Percentiles rank a stretch among this genome's conserved stretches.
Conservation (phyloP, 2,329 filamentous ascomycete species). For the Thielaviopsis euricoi region DNA sequence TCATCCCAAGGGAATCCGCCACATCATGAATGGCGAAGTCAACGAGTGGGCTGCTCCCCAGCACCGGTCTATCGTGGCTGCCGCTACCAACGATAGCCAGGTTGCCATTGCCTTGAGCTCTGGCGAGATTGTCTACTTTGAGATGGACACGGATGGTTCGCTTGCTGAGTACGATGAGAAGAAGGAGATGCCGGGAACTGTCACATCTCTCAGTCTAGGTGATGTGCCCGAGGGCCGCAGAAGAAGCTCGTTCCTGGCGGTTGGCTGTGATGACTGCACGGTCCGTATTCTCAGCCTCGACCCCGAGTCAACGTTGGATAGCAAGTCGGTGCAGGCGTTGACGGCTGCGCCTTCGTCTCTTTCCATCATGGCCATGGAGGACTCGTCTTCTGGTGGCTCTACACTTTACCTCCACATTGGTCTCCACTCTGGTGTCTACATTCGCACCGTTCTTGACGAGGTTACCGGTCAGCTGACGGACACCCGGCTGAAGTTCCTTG, state of each 20-base stretch:
- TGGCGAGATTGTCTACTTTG: constrained; percentile 94
- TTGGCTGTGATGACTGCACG: constrained; percentile 92
- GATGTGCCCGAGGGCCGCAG: constrained; percentile 81
- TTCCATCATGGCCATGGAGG: constrained; percentile 87
- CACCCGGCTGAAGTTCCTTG: constrained; percentile 85
- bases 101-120: constrained; percentile 88
- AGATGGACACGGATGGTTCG: constrained; percentile 83
- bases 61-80: constrained; percentile 88
- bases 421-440: constrained; percentile 85
- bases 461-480: constrained; percentile 91
- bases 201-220: constrained; percentile 86
- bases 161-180: constrained; percentile 90
- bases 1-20: constrained; percentile 87
- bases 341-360: constrained; percentile 80
- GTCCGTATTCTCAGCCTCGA: constrained; percentile 84
- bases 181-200: constrained; percentile 86
- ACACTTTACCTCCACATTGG: constrained; percentile 94
- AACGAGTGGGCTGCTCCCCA: constrained; percentile 91
- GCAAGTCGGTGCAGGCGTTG: constrained; percentile 84
- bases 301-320: constrained; percentile 78
- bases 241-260: constrained; percentile 81
- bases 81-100: constrained; percentile 82
- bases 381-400: constrained; percentile 74
- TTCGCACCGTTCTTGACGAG: constrained; percentile 87
- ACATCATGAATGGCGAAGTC: constrained; percentile 62